Evolutionary conservation across 2,329 filamentous ascomycete species (phyloP).

Genomic region (Penicillium capsulatum): DNA sequence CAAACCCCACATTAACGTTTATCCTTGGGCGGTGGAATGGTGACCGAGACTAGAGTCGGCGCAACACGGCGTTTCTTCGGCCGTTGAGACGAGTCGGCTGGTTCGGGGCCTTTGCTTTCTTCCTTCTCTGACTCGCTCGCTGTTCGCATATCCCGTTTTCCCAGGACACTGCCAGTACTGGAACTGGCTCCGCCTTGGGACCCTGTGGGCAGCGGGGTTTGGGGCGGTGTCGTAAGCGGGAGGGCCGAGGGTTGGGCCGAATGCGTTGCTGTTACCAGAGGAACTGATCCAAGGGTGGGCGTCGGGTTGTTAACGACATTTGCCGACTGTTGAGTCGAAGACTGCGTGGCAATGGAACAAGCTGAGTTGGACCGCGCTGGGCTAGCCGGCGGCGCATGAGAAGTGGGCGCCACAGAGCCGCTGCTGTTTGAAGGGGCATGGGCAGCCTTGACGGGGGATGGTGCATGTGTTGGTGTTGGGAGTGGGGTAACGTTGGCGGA

Average conservation of each 20-base stretch:
- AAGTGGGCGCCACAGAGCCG: conserved; percentile 52
- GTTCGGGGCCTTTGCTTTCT: conserved; percentile 34
- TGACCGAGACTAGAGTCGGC: conserved; percentile 56
- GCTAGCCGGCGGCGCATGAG: conserved; percentile 61
- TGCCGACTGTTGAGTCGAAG: conserved; percentile 41
- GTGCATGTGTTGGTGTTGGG: conserved; percentile 64
- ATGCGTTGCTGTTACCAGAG: conserved; percentile 69
- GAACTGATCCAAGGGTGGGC: conserved; percentile 71
- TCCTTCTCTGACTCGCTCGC: conserved; percentile 46
- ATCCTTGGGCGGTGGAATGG: too few species aligned
- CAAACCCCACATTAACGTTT: too few species aligned
- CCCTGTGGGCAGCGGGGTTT: conserved; percentile 63
- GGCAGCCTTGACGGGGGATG: conserved; percentile 52
- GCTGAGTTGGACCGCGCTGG: conserved; percentile 82
- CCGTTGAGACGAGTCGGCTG: conserved; percentile 46
- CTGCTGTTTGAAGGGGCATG: conserved; percentile 52
- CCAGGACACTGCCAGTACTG: conserved; percentile 52
- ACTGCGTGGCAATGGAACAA: conserved; percentile 68
- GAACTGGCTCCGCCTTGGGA: conserved; percentile 54
- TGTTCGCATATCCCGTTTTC: conserved; percentile 46
- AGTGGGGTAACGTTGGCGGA: conserved; percentile 64
- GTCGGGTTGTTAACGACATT: conserved; percentile 70
- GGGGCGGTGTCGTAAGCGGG: conserved; percentile 82
- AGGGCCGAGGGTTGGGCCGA: conserved; percentile 52
- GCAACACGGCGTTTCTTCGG: conserved; percentile 68